A percentile compares a stretch with the other conserved stretches of the same genome.
Conservation (phyloP, 2,329 filamentous ascomycete genomes). For the Neofusicoccum cordaticola region DNA sequence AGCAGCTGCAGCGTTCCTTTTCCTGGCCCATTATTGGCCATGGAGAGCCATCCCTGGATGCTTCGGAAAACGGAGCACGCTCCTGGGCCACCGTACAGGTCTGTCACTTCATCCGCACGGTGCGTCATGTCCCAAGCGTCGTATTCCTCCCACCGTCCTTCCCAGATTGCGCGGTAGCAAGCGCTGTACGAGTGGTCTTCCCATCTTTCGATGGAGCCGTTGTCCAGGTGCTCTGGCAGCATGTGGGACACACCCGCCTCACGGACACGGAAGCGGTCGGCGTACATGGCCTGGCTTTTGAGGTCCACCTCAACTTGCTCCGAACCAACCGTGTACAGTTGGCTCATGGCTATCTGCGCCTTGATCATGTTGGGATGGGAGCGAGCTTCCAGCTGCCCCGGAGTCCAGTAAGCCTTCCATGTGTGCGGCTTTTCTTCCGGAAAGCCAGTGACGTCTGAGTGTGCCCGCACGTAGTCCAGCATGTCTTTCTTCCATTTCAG, state of each 20-base stretch:
- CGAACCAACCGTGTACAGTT: not conserved
- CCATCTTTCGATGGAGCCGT: not conserved
- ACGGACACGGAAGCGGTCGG: not conserved
- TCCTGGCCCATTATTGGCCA: not conserved
- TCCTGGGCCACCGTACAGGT: not conserved
- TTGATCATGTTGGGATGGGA: not conserved
- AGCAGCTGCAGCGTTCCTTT: conserved; percentile 21
- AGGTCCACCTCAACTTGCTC: not conserved
- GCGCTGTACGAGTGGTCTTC: not conserved
- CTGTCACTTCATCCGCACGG: not conserved
- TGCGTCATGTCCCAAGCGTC: not conserved
- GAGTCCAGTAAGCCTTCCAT: not conserved
- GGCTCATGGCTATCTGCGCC: not conserved
- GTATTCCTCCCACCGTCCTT: not conserved
- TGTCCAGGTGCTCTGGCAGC: not conserved
- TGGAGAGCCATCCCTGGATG: not conserved
- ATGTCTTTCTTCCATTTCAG: not conserved
- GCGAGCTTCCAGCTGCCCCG: not conserved
- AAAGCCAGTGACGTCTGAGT: not conserved
- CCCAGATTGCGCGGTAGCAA: not conserved
- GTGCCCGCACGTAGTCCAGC: not conserved
- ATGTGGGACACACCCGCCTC: not conserved
- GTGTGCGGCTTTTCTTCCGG: not conserved
- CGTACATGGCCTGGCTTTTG: not conserved
- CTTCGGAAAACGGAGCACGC: not conserved